phyloP scores from a whole-genome alignment of 495 filamentous ascomycete species.

The Pyrenopolyporus hunteri region DNA sequence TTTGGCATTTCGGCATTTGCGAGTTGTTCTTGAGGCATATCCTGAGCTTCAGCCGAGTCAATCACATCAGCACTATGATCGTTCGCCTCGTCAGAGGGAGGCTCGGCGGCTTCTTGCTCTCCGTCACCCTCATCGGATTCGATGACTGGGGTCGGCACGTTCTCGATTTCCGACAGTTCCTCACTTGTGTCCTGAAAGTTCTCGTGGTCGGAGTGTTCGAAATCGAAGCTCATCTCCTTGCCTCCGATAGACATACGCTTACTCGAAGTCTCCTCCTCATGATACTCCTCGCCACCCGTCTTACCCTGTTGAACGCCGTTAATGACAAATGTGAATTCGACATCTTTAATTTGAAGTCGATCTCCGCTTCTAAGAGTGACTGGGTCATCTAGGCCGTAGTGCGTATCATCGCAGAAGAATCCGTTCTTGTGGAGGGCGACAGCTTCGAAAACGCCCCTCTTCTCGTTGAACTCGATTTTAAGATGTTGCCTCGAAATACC shows the following conservation, averaged over 20 bases:
- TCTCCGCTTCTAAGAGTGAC: constrained; percentile 74
- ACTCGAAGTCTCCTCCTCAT: constrained; percentile 48
- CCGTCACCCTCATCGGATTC: constrained; percentile 32
- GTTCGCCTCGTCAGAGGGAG: constrained; percentile 42
- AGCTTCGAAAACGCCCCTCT: constrained; percentile 76
- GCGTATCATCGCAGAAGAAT: constrained; percentile 79
- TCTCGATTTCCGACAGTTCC: constrained; percentile 46
- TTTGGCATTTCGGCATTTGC: constrained; percentile 56
- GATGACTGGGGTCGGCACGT: constrained; percentile 28
- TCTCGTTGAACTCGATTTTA: constrained; percentile 80
- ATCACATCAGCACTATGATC: constrained; percentile 51
- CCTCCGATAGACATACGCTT: constrained; percentile 58
- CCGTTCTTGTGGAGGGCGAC: constrained; percentile 84
- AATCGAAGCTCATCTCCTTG: constrained; percentile 68
- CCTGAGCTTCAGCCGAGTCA: constrained; percentile 46
- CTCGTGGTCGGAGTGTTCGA: constrained; percentile 63
- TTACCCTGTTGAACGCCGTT: constrained; percentile 74
- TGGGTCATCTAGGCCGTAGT: constrained; percentile 64
- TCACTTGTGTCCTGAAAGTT: constrained; percentile 61
- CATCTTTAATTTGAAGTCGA: constrained; percentile 78
- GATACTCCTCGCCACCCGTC: constrained; percentile 64
- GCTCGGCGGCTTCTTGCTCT: constrained; percentile 45
- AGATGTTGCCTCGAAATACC: constrained; percentile 88
- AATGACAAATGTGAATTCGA: constrained; percentile 73
- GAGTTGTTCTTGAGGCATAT: constrained; percentile 38